A percentile compares a stretch with the other conserved stretches of the same genome.
phyloP scores from a whole-genome alignment of 352 stramenopile species.

The Thraustotheca clavata region DNA sequence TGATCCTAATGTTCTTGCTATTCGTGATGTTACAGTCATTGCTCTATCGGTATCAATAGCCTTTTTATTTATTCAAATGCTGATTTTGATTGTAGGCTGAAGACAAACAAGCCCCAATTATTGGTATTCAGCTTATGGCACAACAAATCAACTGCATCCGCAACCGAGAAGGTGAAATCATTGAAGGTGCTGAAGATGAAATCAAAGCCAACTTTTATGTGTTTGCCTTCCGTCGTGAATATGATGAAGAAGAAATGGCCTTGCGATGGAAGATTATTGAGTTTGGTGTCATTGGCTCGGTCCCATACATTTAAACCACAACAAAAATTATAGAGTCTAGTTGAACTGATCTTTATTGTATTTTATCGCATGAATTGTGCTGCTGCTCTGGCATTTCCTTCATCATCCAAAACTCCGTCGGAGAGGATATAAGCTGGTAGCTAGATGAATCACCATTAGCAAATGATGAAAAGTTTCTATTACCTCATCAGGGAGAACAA shows the following conservation, averaged over 20 bases:
- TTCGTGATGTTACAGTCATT: constrained; percentile 96
- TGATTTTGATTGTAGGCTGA: constrained; percentile 46
- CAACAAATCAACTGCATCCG: constrained; percentile 99
- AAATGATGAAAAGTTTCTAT: background rate
- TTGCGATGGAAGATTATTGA: constrained; percentile 83
- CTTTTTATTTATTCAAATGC: background rate
- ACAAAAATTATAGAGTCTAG: constrained; percentile 16
- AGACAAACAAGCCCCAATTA: constrained; percentile 89
- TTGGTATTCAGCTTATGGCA: constrained; percentile 95
- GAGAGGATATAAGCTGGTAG: constrained; percentile 11
- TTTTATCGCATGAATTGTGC: constrained; percentile 1
- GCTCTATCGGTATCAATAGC: constrained; percentile 77
- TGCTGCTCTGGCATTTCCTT: background rate
- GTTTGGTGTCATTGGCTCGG: constrained; percentile 20
- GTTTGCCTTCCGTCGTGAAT: constrained; percentile 95
- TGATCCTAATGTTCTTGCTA: constrained; percentile 94
- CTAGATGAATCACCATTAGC: background rate
- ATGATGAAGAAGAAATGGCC: constrained; percentile 89
- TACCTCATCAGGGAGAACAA: constrained; percentile 31
- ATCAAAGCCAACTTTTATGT: constrained; percentile 98
- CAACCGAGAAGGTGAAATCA: constrained; percentile 94
- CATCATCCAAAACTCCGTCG: constrained; percentile 4
- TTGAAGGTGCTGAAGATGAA: constrained; percentile 95
- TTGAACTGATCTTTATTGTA: background rate
- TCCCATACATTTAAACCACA: constrained; percentile 20